Evolutionary conservation across 2,329 filamentous ascomycete species (phyloP), one percentile per base, ranked within the genome.

Genomic region (Epichloe typhina): DNA sequence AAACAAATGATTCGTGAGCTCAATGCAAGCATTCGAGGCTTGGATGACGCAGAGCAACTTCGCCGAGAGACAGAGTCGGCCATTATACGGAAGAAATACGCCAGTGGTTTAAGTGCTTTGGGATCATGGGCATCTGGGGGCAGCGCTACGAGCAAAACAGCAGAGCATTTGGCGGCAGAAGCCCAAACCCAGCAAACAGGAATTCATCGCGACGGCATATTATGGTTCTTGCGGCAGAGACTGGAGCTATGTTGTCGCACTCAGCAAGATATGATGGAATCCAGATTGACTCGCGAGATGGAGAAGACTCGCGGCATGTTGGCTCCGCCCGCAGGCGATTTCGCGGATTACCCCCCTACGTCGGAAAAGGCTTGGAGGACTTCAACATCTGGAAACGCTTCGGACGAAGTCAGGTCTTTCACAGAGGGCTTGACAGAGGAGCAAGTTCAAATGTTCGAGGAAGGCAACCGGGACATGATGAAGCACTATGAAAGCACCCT

Each of bases 401-500:
- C 57, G 46, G 56, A 61, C 35, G 54, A 58, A 26, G 54, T 53
- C 2, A 49, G 54, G 26, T 46, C 56, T 15, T 47, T 55, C 33
- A 59, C 68, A 47, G 68, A 80, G 41, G 78, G 82, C 55, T 71
- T 96, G 54, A 88, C 85, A 17, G 75, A 82, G 21, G 89, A 96
- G 63, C 91, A 97, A 67, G 72, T 93, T 49, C 91, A 96, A 65
- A 79, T 95, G 63, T 97, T 98, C 69, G 90, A 91, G 58, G 80
- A 88, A 67, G 90, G 94, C 63, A 96, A 97, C 63, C 83, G 89
- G 66, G 83, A 88, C 56, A 89, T 98, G 83, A 75, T 97, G 59
- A 86, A 86, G 66, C 87, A 95, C 67, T 95, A 94, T 66, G 88
- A 96, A 67, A 88, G 86, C 69, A 89, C 87, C n/a, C 72, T 97